Percentiles rank a stretch among this genome's conserved stretches.
phyloP scores from a whole-genome alignment of 768 basidiomycete genomes.

The Collybiopsis confluens region DNA sequence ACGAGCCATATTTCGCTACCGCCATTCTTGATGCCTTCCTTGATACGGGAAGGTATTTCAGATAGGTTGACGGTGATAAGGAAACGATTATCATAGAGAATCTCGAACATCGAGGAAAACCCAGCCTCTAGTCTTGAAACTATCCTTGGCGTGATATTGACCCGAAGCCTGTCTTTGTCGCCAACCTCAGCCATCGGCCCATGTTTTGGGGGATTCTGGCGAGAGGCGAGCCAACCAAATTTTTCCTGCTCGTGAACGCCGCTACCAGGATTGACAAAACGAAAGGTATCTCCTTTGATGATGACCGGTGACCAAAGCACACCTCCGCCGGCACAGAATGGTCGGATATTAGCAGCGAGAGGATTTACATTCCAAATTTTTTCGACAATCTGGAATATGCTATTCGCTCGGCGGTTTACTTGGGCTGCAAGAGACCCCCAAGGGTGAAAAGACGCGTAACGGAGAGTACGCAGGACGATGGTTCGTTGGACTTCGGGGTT shows the following conservation, averaged over 20 bases:
- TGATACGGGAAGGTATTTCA: conserved; percentile 36
- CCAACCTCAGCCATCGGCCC: conserved; percentile 22
- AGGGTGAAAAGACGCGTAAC: conserved; percentile 66
- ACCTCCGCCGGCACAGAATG: conserved; percentile 55
- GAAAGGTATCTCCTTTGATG: conserved; percentile 22
- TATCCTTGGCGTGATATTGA: conserved; percentile 39
- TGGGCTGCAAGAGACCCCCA: conserved; percentile 74
- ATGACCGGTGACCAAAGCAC: conserved; percentile 62
- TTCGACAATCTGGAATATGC: conserved; percentile 43
- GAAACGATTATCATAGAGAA: conserved; percentile 69
- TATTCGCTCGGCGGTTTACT: conserved; percentile 43
- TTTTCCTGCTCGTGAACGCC: too few species aligned
- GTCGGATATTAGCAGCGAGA: conserved; percentile 15
- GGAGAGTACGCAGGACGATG: conserved; percentile 53
- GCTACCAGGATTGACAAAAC: conserved; percentile 15
- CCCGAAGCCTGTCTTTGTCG: conserved; percentile 22
- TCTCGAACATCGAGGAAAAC: conserved; percentile 20
- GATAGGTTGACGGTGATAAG: conserved; percentile 41
- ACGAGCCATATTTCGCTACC: conserved; percentile 27
- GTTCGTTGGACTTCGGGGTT: conserved; percentile 34
- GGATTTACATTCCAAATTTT: conserved; percentile 42
- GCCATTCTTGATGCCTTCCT: conserved; percentile 19
- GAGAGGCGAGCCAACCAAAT: conserved; percentile 59
- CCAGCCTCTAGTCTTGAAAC: conserved; percentile 6
- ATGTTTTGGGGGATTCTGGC: conserved; percentile 45